A percentile compares a stretch with the other conserved stretches of the same genome.
phyloP scores from a whole-genome alignment of 345 rosid genomes.

The Rubroshorea leprosula region DNA sequence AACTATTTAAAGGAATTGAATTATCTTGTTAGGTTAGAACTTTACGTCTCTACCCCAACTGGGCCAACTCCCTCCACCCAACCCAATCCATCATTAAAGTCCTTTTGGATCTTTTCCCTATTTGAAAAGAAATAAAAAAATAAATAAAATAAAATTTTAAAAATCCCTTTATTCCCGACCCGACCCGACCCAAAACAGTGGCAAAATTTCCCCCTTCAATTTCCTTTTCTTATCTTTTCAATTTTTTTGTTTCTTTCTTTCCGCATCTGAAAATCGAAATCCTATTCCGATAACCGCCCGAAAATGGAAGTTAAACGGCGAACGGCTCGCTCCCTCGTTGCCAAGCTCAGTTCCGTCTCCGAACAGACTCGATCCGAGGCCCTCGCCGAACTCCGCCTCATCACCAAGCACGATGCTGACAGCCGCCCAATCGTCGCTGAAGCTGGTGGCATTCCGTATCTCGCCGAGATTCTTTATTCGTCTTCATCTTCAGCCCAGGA shows the following conservation, averaged over 20 bases:
- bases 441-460: constrained; percentile 78
- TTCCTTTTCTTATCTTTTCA: neutral
- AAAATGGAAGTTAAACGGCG: constrained; percentile 66
- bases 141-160: too few species aligned
- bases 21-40: too few species aligned
- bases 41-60: too few species aligned
- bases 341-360: constrained; percentile 76
- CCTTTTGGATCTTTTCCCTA: too few species aligned
- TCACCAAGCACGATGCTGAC: constrained; percentile 71
- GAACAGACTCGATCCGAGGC: constrained; percentile 67
- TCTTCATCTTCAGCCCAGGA: constrained; percentile 57
- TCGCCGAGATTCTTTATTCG: constrained; percentile 75
- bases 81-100: too few species aligned
- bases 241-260: neutral
- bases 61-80: too few species aligned
- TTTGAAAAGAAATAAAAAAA: too few species aligned
- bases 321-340: constrained; percentile 49
- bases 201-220: neutral
- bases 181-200: too few species aligned
- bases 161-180: too few species aligned
- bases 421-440: constrained; percentile 60
- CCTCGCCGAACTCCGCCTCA: constrained; percentile 65
- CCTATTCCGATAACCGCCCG: neutral
- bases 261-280: neutral
- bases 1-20: too few species aligned